phyloP scores from a whole-genome alignment of 805 yeast genomes.

The Candida jianshihensis region DNA sequence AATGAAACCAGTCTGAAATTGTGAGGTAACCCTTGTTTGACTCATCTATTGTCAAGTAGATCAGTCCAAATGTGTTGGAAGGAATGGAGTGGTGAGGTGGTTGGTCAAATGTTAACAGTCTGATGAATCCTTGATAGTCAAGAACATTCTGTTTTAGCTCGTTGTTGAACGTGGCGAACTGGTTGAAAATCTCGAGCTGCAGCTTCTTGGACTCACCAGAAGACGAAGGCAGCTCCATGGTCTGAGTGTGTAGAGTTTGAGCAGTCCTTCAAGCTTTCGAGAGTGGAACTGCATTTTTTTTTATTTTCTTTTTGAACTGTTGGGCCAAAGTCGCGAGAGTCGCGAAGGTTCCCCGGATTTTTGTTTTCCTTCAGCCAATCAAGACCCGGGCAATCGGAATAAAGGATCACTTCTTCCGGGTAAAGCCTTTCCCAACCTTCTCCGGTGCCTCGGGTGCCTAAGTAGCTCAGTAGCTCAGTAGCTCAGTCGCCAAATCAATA shows the following conservation, averaged over 20 bases:
- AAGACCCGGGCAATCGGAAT: not conserved
- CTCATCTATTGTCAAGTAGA: slow-evolving; percentile 77
- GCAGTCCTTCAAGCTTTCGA: not conserved
- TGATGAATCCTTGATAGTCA: slow-evolving; percentile 29
- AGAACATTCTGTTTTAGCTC: slow-evolving; percentile 26
- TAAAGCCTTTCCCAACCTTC: too few relatives aligned
- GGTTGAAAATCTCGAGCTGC: slow-evolving; percentile 36
- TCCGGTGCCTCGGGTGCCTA: too few relatives aligned
- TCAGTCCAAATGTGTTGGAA: slow-evolving; percentile 56
- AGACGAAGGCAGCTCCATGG: slow-evolving; percentile 33
- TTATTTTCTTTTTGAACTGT: not conserved
- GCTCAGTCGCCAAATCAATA: too few relatives aligned
- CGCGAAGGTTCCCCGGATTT: not conserved
- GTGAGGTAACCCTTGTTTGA: slow-evolving; percentile 60
- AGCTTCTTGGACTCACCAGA: slow-evolving; percentile 31
- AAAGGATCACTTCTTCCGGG: too few relatives aligned
- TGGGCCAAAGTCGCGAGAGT: too few relatives aligned
- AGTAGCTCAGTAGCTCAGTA: too few relatives aligned
- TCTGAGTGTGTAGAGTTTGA: not conserved
- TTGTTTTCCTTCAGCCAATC: not conserved
- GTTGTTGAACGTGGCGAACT: slow-evolving; percentile 31
- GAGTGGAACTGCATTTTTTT: not conserved
- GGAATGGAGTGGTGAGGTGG: slow-evolving; percentile 45
- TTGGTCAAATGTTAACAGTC: slow-evolving; percentile 30
- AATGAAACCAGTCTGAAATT: slow-evolving; percentile 65